Conservation (phyloP, 441 rosid species). For the Aquilaria agallochum region DNA sequence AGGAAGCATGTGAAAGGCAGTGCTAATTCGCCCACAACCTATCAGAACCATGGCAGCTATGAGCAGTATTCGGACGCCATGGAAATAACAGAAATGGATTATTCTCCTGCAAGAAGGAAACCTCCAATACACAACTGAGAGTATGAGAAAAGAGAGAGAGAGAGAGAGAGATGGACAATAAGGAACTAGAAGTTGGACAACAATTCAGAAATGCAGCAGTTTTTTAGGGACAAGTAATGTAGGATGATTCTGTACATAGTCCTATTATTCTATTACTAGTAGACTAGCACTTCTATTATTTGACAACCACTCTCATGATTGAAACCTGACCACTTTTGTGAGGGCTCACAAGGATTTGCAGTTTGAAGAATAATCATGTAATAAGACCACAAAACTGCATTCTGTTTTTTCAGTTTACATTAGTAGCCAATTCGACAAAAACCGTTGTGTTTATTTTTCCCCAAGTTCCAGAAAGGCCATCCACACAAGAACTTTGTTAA, state of each 20-base stretch:
- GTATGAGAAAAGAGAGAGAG: not conserved
- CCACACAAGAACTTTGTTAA: too few relatives aligned
- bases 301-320: constrained; percentile 17
- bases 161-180: constrained; percentile 3
- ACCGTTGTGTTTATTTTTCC: not conserved
- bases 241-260: constrained; percentile 20
- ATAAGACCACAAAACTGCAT: not conserved
- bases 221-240: constrained; percentile 24
- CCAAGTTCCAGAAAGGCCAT: too few relatives aligned
- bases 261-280: not conserved
- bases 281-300: not conserved
- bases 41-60: constrained; percentile 9
- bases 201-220: constrained; percentile 45
- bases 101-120: constrained; percentile 49
- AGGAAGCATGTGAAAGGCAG: constrained; percentile 17
- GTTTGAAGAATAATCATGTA: not conserved
- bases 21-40: constrained; percentile 14
- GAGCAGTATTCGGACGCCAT: constrained; percentile 23
- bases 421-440: not conserved
- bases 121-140: constrained; percentile 49
- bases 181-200: constrained; percentile 22
- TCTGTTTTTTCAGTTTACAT: not conserved
- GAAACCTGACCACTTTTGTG: constrained; percentile 13
- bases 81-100: constrained; percentile 42
- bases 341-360: constrained; percentile 9